Base-by-base conservation (phyloP, 768 basidiomycete genomes). In the Phaeolepiota aurea region DNA sequence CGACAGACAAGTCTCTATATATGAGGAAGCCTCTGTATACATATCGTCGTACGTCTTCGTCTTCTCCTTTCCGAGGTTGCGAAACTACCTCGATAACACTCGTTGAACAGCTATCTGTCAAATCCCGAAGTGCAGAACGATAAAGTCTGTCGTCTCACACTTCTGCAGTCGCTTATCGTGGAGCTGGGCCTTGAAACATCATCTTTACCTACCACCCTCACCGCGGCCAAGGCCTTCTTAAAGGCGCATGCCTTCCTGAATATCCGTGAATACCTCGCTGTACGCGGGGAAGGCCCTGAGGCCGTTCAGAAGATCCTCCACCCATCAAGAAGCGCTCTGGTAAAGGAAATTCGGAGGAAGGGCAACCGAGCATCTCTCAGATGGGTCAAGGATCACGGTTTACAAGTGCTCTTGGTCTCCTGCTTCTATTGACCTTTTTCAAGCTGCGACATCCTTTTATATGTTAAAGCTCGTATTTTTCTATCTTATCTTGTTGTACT, bases 131-230 rank as follows among this genome's bases (percentile, higher is more conserved):
- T 65, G 12, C 62, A 62, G 44, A 50, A 54, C 25, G 63, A 69
- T 46, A 57, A 63, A 3, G 62, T 65, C 5, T 71, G 68, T 39
- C 66, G 75, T 28, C 72, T 88, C 23, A 66, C 71, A 4, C 64
- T 88, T 28, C 65, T 87, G 4, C 86, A 87, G 43, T 77, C 83
- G 0, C 71, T 88, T 44, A 77, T 86, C 48, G 66, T 87, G 45
- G 87, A 88, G 59, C 68, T 88, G n/a, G 85, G 85, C n/a, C 62
- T 73, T 39, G 64, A 64, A 12, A 66, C 67, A 0, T 63, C 62
- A 20, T 60, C 66, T 18, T 63, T 85, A 2, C 86, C 86, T 2
- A 55, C 56, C 20, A 72, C 81, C 0, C 58, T 88, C 39, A 73
- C 58, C n/a, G 67, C 81, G 4, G 87, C 85, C n/a, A 79, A 74